Base-by-base conservation (phyloP, 331 rosid genomes). In the Malus hybrid region DNA sequence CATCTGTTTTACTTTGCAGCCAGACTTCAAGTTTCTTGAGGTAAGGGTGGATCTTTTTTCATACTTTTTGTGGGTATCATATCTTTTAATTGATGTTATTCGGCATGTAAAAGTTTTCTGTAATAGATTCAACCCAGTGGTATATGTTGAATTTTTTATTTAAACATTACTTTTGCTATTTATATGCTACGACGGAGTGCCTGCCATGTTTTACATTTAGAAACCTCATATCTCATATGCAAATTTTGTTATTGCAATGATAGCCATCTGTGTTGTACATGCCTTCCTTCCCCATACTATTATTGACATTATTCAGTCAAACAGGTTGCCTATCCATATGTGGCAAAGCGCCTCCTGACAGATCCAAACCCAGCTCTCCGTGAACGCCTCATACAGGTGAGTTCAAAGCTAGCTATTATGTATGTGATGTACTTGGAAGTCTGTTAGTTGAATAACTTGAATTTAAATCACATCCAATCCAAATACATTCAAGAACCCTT, bases 331-430 rank as follows among this genome's bases (percentile, higher is more conserved):
- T 95, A 92, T 85, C 99, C 99, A 77, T 95, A 95, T 69, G 86
- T 95, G 78, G 99, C 99, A 46, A 95, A 95, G 86, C 90, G 99
- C 68, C 90, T 95, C 71, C 79, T 95, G 56, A 95, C 97, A 63
- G 99, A 95, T 74, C 99, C 99, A 68, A 87, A 95, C 81, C 99
- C 99, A 13, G 97, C 99, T 78, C 86, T 95, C 62, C 97, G 99
- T 10, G 97, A 89, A 82, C 97, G 99, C 58, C 99, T 95, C 77
- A 83, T 92, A 79, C 99, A 95, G 93, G 99, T 92, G 19, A 71
- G 93, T 86, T 77, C 58, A 75, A 33, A 53, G 74, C 75, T 66
- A 65, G 46, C 46, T 39, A 39, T 63, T 80, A 16, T 44, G 70
- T 39, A 8, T 44, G 5, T 44, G 20, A 44, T 62, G 62, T 44